phyloP scores from a whole-genome alignment of 108 stramenopile genomes.

The Conticribra guillardii region DNA sequence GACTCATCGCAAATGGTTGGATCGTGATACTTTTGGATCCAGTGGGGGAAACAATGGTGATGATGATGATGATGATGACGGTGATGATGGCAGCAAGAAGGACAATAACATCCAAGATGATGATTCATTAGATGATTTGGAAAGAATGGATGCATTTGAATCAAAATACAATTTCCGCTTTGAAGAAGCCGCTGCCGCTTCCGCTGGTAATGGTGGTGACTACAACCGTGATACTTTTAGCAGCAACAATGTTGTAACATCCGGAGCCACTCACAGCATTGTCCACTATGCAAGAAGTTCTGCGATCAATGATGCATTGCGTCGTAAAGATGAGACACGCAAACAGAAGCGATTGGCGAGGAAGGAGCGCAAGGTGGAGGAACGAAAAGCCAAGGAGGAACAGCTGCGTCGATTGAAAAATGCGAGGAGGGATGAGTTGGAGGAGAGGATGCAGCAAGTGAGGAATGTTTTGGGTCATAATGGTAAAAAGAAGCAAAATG shows the following conservation, averaged over 20 bases:
- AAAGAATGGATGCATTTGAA: constrained; percentile 96
- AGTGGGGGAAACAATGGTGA: constrained; percentile 26
- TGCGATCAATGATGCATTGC: constrained; percentile 71
- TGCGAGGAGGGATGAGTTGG: constrained; percentile 92
- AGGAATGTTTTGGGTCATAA: constrained; percentile 74
- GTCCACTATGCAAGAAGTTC: constrained; percentile 79
- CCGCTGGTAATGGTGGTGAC: constrained; percentile 30
- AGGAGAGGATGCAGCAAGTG: constrained; percentile 80
- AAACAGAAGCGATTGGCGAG: constrained; percentile 86
- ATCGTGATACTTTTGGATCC: constrained; percentile 30
- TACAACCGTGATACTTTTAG: neutral
- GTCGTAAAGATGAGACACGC: constrained; percentile 93
- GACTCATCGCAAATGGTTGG: constrained; percentile 84
- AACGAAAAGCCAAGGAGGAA: constrained; percentile 94
- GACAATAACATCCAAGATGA: constrained; percentile 72
- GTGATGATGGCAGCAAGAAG: too few relatives aligned
- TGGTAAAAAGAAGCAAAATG: constrained; percentile 11
- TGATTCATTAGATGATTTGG: constrained; percentile 85
- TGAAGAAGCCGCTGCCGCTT: constrained; percentile 87
- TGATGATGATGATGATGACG: constrained; percentile 20
- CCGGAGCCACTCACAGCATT: constrained; percentile 71
- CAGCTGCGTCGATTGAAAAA: constrained; percentile 94
- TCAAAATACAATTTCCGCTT: constrained; percentile 99
- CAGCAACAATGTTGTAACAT: constrained; percentile 3
- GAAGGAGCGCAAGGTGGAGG: constrained; percentile 93